These are phyloP conservation scores for Brassica rapa DNA, from an alignment of 345 rosid genomes.

Conservation along the genomic window DNA sequence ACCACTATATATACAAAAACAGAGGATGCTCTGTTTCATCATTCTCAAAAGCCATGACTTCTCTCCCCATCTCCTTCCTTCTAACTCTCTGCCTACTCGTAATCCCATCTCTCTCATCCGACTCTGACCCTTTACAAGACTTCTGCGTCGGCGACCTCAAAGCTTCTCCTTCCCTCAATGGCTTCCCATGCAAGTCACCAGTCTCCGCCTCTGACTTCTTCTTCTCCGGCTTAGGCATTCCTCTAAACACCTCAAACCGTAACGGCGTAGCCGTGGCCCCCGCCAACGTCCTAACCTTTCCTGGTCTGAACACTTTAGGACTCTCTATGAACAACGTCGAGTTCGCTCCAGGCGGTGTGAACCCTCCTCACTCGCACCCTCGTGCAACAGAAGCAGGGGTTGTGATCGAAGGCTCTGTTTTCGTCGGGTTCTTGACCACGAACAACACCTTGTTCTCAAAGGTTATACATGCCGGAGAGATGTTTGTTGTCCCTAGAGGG, in stretches of 20 bases:
- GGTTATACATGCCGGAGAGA: conserved; percentile 51
- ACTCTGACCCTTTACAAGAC: conserved; percentile 72
- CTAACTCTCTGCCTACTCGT: conserved; percentile 41
- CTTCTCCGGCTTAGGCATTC: conserved; percentile 53
- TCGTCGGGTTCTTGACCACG: conserved; percentile 59
- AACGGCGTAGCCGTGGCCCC: conserved; percentile 42
- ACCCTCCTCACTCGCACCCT: conserved; percentile 74
- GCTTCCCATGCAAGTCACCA: conserved; percentile 70
- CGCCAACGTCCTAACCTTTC: conserved; percentile 56
- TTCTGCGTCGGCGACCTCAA: conserved; percentile 61
- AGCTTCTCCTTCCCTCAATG: conserved; percentile 50
- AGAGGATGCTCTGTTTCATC: conserved; percentile 29
- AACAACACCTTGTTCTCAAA: conserved; percentile 54
- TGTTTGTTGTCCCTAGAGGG: conserved; percentile 67
- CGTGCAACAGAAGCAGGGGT: conserved; percentile 59
- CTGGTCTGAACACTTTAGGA: conserved; percentile 65
- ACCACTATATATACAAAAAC: conserved; percentile 18
- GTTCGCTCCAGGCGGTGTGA: conserved; percentile 57
- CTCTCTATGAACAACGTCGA: conserved; percentile 74
- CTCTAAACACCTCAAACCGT: conserved; percentile 53
- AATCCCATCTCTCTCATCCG: conserved; percentile 47
- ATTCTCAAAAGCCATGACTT: conserved; percentile 39
- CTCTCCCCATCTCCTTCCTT: conserved; percentile 24
- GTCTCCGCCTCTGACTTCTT: conserved; percentile 67
- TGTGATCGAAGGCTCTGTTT: conserved; percentile 59